Conservation (phyloP, 225 moss, liverwort and hornwort genomes). For the Physcomitrellopsis africana region DNA sequence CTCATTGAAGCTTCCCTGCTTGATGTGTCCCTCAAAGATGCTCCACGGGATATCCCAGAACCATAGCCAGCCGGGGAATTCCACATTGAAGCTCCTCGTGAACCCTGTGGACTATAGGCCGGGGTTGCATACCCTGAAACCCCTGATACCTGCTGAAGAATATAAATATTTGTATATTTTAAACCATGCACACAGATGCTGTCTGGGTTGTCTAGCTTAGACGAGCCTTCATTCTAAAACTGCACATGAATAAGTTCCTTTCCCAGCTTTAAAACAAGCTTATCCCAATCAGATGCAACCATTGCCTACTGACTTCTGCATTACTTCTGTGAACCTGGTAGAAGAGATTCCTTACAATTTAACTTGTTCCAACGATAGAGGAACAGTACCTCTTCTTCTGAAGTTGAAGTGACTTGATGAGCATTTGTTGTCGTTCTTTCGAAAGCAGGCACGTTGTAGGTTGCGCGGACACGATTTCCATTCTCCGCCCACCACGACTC, state of each 20-base stretch:
- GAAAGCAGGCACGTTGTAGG: conserved; percentile 64
- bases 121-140: conserved; percentile 65
- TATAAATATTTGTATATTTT: conserved; percentile 16
- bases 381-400: conserved; percentile 58
- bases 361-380: background rate
- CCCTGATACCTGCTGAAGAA: conserved; percentile 52
- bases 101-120: conserved; percentile 53
- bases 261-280: conserved; percentile 8
- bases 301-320: background rate
- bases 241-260: background rate
- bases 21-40: conserved; percentile 39
- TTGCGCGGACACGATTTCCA: conserved; percentile 56
- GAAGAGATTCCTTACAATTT: background rate
- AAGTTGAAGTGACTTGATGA: conserved; percentile 54
- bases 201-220: background rate
- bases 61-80: conserved; percentile 30
- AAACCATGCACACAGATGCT: conserved; percentile 20
- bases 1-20: conserved; percentile 37
- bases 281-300: background rate
- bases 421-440: conserved; percentile 52
- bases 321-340: background rate
- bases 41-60: conserved; percentile 40
- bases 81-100: conserved; percentile 35
- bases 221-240: background rate
- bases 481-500: conserved; percentile 73